Conservation (phyloP, 768 basidiomycete species). For the Mrakia blollopis region DNA sequence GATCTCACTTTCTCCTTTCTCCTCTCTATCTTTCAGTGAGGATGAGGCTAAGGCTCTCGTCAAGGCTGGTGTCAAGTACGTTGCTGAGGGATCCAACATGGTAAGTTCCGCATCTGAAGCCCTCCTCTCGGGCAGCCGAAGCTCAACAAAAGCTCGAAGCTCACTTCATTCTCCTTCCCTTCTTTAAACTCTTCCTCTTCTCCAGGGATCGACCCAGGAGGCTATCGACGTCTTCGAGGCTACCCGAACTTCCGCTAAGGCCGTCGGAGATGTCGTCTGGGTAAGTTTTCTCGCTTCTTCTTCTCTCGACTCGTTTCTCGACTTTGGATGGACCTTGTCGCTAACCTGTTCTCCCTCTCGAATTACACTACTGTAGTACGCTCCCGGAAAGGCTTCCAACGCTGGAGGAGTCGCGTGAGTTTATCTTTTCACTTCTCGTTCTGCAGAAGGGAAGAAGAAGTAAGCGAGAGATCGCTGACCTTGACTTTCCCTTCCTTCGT, state of each 20-base stretch:
- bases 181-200: neutral
- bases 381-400: constrained; percentile 61
- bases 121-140: too few relatives aligned
- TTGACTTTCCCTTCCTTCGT: constrained; percentile 45
- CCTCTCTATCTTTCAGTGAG: constrained; percentile 35
- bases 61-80: constrained; percentile 62
- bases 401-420: constrained; percentile 68
- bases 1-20: neutral
- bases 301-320: neutral
- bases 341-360: constrained; percentile 1
- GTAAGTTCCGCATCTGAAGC: neutral
- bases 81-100: constrained; percentile 76
- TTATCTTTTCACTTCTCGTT: constrained; percentile 39
- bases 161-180: neutral
- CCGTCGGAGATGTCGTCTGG: constrained; percentile 52
- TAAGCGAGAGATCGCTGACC: constrained; percentile 36
- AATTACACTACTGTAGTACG: constrained; percentile 47
- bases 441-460: too few relatives aligned
- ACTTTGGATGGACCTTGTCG: neutral
- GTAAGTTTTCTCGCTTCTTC: neutral
- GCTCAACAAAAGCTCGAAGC: neutral
- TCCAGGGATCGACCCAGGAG: constrained; percentile 60
- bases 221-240: constrained; percentile 68
- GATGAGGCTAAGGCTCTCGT: constrained; percentile 67
- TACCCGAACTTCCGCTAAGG: constrained; percentile 52